Evolutionary conservation across 164 flowering plant species (phyloP).

Genomic region (Annona squamosa): DNA sequence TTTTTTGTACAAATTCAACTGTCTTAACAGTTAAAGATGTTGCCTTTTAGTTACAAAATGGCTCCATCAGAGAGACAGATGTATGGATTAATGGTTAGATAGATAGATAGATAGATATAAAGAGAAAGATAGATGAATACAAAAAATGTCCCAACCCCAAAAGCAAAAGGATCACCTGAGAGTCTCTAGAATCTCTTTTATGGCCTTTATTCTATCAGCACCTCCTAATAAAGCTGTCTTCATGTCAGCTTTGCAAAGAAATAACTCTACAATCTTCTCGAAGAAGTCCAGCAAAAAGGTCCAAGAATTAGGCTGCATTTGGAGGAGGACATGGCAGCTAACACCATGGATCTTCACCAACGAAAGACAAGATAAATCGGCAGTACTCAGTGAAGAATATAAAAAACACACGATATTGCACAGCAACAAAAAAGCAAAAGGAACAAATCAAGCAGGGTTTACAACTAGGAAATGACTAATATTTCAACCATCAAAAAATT

Average conservation of each 20-base stretch:
- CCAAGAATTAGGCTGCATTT: constrained; percentile 51
- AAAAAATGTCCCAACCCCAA: background rate
- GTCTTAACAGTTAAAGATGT: background rate
- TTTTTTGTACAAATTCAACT: background rate
- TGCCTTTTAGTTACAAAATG: background rate
- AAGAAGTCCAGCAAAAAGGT: constrained; percentile 38
- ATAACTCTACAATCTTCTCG: constrained; percentile 27
- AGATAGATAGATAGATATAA: no score
- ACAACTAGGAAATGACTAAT: background rate
- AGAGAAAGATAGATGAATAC: no score
- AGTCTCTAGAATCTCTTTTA: constrained; percentile 42
- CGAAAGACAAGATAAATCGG: background rate
- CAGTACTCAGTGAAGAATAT: background rate
- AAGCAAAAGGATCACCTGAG: constrained; percentile 39
- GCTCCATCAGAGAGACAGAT: background rate
- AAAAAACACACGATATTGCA: background rate
- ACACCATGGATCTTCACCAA: constrained; percentile 45
- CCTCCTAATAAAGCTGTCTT: constrained; percentile 15
- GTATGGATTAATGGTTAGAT: background rate
- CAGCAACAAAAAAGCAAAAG: background rate
- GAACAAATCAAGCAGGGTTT: background rate
- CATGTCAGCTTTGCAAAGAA: constrained; percentile 23
- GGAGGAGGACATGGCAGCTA: constrained; percentile 30
- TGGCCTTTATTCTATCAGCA: constrained; percentile 22
- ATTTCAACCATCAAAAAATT: background rate